These are phyloP conservation scores for Pterocarpus santalinus DNA, from an alignment of 306 rosid species.

Conservation along the genomic window DNA sequence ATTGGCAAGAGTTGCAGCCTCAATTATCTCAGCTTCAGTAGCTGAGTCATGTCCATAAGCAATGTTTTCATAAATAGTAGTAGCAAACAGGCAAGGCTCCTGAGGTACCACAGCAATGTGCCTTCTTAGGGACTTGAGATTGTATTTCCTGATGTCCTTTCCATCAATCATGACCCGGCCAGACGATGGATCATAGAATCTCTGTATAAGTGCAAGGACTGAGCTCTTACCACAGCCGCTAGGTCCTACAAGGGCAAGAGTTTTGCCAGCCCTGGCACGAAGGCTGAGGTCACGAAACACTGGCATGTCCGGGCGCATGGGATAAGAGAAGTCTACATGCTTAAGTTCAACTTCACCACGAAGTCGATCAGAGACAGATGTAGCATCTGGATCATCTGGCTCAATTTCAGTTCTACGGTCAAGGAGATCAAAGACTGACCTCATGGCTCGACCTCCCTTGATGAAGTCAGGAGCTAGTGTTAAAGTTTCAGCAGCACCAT, in stretches of 20 bases:
- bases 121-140: conserved; percentile 87
- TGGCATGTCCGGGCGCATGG: conserved; percentile 88
- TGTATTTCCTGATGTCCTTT: conserved; percentile 90
- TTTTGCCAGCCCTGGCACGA: conserved; percentile 95
- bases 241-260: conserved; percentile 98
- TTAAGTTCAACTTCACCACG: conserved; percentile 97
- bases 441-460: conserved; percentile 97
- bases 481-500: conserved; percentile 97
- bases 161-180: conserved; percentile 92
- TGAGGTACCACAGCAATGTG: conserved; percentile 96
- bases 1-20: conserved; percentile 92
- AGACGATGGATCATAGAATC: conserved; percentile 94
- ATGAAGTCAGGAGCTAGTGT: conserved; percentile 99
- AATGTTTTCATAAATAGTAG: conserved; percentile 86
- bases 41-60: conserved; percentile 96
- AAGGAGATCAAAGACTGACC: conserved; percentile 92
- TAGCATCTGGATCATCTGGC: conserved; percentile 87
- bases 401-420: conserved; percentile 98
- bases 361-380: conserved; percentile 80
- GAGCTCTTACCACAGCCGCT: conserved; percentile 99
- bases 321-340: conserved; percentile 93
- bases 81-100: conserved; percentile 92
- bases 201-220: conserved; percentile 78
- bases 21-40: conserved; percentile 88
- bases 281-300: conserved; percentile 87